Evolutionary conservation across 768 basidiomycete genomes (phyloP).

Genomic region (Symmetrospora coprosmae): DNA sequence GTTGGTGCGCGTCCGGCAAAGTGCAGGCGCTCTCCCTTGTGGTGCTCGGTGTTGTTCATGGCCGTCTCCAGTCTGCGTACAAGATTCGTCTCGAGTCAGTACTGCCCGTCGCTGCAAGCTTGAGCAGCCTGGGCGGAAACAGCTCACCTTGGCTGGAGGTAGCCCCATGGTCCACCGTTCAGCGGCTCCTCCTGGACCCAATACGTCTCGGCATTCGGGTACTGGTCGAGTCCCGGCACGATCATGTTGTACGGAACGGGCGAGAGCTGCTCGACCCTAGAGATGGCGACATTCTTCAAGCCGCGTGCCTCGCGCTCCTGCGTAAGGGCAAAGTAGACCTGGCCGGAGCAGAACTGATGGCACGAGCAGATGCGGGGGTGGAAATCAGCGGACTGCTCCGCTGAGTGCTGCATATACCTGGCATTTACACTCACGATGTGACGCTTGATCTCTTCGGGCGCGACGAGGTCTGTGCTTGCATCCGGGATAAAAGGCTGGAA

Average conservation of each 20-base stretch:
- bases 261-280: conserved; percentile 82
- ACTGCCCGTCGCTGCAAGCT: background rate
- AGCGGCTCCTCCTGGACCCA: conserved; percentile 98
- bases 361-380: background rate
- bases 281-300: conserved; percentile 81
- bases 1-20: conserved; percentile 89
- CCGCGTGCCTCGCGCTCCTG: conserved; percentile 74
- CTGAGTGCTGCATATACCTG: too few relatives aligned
- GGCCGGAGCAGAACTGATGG: conserved; percentile 43
- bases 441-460: conserved; percentile 71
- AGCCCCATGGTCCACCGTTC: conserved; percentile 96
- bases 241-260: conserved; percentile 94
- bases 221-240: conserved; percentile 85
- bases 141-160: conserved; percentile 60
- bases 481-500: conserved; percentile 95
- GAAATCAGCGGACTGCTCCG: background rate
- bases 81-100: conserved; percentile 41
- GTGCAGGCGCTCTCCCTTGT: conserved; percentile 74
- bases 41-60: conserved; percentile 74
- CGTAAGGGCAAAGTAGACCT: conserved; percentile 85
- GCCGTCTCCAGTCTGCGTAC: conserved; percentile 90
- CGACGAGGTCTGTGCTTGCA: conserved; percentile 55
- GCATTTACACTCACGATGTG: conserved; percentile 82
- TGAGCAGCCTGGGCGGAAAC: too few relatives aligned
- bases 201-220: conserved; percentile 81